Evolutionary conservation across 805 yeast species (phyloP), one percentile per base, ranked within the genome.

Genomic region (Sugiyamaella chiloensis): DNA sequence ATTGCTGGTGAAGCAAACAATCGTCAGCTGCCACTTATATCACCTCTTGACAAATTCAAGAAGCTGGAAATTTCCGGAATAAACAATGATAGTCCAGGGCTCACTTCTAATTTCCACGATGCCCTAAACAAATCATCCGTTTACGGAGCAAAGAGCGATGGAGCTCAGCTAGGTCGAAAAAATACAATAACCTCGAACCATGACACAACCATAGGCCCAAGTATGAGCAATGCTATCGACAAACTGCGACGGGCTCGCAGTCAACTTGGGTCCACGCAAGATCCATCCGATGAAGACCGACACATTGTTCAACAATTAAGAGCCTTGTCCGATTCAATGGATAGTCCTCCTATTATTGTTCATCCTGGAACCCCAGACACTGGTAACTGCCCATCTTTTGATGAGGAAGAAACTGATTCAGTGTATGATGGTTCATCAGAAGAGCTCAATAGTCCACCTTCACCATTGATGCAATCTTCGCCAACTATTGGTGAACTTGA

Each of bases 161-260:
- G 16, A 6, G 21, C 7, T 19, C n/a, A 36, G n/a, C 53, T 55
- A 16, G 47, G 35, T 20, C 31, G 57, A 31, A 51, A 45, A 12
- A 54, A 51, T 37, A 54, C 58, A 12, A 54, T 54, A 41, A 54
- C 56, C 1, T 55, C 56, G 7, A 45, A 42, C 24, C 55, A 47
- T 16, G 39, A 46, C 21, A 37, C 51, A 19, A 40, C 29, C 20
- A 17, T 29, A 2, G 51, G 49, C 8, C 56, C 56, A 11, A 50
- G 53, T 16, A 24, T 40, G n/a, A 31, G 24, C 41, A 19, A 30
- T 17, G 45, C 39, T 9, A 35, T 45, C 19, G 34, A 47, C 29
- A 20, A 27, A 29, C 35, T 40, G 20, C 23, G 39, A 12, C 36
- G 48, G 17, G 52, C 49, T 11, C 23, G 44, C 9, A 23, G n/a